Evolutionary conservation across 306 rosid genomes (phyloP).

Genomic region (Morella rubra): DNA sequence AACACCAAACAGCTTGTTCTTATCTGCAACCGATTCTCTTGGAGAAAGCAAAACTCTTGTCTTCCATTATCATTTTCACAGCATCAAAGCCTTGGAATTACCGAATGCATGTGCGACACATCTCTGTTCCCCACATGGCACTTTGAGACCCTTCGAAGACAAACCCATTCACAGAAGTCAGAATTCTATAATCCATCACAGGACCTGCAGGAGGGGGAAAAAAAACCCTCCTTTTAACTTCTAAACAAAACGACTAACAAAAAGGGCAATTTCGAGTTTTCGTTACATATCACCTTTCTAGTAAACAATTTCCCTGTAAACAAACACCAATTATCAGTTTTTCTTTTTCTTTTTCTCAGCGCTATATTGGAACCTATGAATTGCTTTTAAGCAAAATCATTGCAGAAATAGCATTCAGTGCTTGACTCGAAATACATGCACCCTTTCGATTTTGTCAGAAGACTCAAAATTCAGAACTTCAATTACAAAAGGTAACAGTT

Average conservation of each 20-base stretch:
- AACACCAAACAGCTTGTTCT: constrained; percentile 30
- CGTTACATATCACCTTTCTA: constrained; percentile 6
- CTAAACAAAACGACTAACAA: constrained; percentile 8
- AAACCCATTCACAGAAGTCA: constrained; percentile 9
- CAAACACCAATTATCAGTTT: constrained; percentile 23
- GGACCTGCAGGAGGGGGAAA: not conserved
- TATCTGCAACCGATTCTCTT: constrained; percentile 42
- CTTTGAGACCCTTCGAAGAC: constrained; percentile 28
- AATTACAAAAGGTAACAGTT: constrained; percentile 10
- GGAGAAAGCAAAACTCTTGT: constrained; percentile 33
- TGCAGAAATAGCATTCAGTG: constrained; percentile 4
- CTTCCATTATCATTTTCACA: constrained; percentile 38
- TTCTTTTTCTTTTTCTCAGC: not conserved
- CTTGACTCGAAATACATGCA: constrained; percentile 21
- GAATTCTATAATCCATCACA: not conserved
- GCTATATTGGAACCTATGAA: not conserved
- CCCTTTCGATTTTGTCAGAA: constrained; percentile 23
- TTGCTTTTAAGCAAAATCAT: constrained; percentile 22
- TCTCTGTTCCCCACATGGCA: constrained; percentile 40
- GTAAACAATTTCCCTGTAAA: constrained; percentile 27
- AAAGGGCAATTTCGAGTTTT: constrained; percentile 15
- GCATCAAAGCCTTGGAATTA: constrained; percentile 46
- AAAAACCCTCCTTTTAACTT: constrained; percentile 8
- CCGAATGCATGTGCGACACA: constrained; percentile 46
- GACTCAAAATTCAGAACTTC: constrained; percentile 12